Evolutionary conservation across 2,329 filamentous ascomycete genomes (phyloP).

Genomic region (Trichophaea hybrida): DNA sequence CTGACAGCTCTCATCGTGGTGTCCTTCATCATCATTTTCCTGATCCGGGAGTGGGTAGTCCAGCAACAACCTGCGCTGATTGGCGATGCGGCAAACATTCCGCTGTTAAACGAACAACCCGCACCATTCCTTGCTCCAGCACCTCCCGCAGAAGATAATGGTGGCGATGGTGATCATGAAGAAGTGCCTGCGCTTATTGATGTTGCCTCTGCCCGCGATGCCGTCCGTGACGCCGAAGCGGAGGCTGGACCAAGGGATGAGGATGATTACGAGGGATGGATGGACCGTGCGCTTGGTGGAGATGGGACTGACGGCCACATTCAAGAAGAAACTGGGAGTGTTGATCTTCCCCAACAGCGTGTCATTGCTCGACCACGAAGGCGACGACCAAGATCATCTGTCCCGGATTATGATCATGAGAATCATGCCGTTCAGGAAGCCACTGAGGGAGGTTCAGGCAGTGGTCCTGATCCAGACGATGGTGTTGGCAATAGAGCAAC

Average conservation of each 20-base stretch:
- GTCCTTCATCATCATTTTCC: slow-evolving; percentile 88
- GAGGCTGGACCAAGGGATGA: slow-evolving; percentile 16
- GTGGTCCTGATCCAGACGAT: not conserved
- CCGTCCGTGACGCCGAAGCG: not conserved
- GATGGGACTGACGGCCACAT: not conserved
- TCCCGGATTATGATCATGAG: not conserved
- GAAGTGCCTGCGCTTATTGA: not conserved
- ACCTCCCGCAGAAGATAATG: not conserved
- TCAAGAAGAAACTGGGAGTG: not conserved
- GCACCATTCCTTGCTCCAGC: not conserved
- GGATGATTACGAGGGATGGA: slow-evolving; percentile 8
- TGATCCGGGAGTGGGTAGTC: slow-evolving; percentile 94
- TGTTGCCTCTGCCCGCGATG: not conserved
- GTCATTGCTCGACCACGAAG: not conserved
- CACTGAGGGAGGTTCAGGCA: not conserved
- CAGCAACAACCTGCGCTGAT: slow-evolving; percentile 65
- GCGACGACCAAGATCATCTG: not conserved
- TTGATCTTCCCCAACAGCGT: not conserved
- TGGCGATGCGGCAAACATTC: slow-evolving; percentile 21
- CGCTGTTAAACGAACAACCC: slow-evolving; percentile 11
- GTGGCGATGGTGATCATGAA: not conserved
- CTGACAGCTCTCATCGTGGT: slow-evolving; percentile 86
- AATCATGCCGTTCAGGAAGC: not conserved
- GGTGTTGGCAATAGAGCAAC: not conserved
- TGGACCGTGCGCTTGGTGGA: not conserved